phyloP scores from a whole-genome alignment of 306 rosid species.

The Trifolium pratense region DNA sequence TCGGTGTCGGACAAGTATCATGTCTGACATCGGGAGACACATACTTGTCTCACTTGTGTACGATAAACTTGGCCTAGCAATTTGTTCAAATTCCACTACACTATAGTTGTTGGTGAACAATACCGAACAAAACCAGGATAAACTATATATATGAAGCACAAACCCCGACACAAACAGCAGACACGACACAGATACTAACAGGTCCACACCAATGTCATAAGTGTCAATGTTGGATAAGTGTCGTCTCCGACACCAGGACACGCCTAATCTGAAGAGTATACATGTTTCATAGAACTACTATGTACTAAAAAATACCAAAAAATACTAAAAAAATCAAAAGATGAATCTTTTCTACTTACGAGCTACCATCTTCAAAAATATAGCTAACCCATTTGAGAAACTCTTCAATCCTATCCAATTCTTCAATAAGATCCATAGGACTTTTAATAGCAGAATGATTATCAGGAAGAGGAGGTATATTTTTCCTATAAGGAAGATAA shows the following conservation, averaged over 20 bases:
- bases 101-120: not conserved
- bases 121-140: no score
- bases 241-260: no score
- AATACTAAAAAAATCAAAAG: not conserved
- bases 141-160: no score
- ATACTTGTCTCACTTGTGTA: no score
- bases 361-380: constrained; percentile 80
- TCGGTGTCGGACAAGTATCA: no score
- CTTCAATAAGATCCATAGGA: constrained; percentile 70
- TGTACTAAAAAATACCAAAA: not conserved
- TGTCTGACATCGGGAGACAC: no score
- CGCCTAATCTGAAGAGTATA: no score
- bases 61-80: not conserved
- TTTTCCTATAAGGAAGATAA: constrained; percentile 73
- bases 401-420: constrained; percentile 94
- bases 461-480: constrained; percentile 64
- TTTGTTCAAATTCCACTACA: not conserved
- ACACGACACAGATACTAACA: no score
- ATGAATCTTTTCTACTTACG: constrained; percentile 51
- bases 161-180: no score
- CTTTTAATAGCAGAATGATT: constrained; percentile 54
- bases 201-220: no score
- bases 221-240: no score
- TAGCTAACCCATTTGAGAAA: constrained; percentile 95
- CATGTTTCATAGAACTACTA: no score